Evolutionary conservation across 2,329 filamentous ascomycete species (phyloP).

Genomic region (Scortechinia acanthostroma): DNA sequence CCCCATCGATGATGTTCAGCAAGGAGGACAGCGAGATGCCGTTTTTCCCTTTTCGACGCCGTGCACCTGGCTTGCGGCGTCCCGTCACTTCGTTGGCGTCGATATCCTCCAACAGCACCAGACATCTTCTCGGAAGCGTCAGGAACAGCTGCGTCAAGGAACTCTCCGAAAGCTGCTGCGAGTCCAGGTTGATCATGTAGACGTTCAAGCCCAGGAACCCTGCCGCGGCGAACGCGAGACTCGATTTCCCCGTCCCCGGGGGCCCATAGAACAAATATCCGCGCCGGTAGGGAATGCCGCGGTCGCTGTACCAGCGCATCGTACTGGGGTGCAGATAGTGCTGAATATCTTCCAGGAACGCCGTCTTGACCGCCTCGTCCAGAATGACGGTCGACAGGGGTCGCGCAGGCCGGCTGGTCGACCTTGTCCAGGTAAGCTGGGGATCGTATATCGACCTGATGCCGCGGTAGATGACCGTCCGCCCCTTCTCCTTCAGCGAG

Average conservation of each 20-base stretch:
- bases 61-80: slow-evolving; percentile 30
- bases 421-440: not conserved
- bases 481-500: slow-evolving; percentile 46
- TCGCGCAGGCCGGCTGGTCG: slow-evolving; percentile 34
- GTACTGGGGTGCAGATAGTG: slow-evolving; percentile 58
- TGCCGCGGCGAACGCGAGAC: slow-evolving; percentile 62
- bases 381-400: slow-evolving; percentile 62
- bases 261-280: slow-evolving; percentile 79
- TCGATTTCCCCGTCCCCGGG: slow-evolving; percentile 74
- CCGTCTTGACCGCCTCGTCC: slow-evolving; percentile 48
- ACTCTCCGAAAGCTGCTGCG: slow-evolving; percentile 51
- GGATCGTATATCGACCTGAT: slow-evolving; percentile 15
- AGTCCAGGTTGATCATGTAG: slow-evolving; percentile 66
- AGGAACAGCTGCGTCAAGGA: slow-evolving; percentile 56
- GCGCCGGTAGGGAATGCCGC: slow-evolving; percentile 78
- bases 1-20: slow-evolving; percentile 75
- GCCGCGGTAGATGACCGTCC: slow-evolving; percentile 61
- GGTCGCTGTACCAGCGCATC: slow-evolving; percentile 73
- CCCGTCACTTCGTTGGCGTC: slow-evolving; percentile 67
- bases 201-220: slow-evolving; percentile 66
- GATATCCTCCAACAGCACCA: slow-evolving; percentile 72
- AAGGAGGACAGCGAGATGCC: slow-evolving; percentile 66
- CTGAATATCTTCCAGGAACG: slow-evolving; percentile 49
- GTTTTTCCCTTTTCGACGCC: slow-evolving; percentile 6
- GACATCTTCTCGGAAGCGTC: slow-evolving; percentile 60